phyloP scores from a whole-genome alignment of 495 filamentous ascomycete species.

The Parachaetomium inaequale region DNA sequence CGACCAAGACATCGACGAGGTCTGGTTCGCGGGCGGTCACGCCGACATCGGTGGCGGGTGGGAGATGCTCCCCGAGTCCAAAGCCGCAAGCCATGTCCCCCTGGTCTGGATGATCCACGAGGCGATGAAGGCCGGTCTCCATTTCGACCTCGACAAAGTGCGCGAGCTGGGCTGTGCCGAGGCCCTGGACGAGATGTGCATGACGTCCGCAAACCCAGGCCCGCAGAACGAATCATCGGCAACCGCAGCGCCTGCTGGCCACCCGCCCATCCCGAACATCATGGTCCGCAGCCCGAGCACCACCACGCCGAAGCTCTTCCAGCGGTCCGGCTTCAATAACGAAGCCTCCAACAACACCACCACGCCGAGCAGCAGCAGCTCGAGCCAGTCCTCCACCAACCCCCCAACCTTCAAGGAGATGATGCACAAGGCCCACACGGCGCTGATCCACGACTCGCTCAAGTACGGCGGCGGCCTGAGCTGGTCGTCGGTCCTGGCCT shows the following conservation, averaged over 20 bases:
- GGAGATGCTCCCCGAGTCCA: constrained; percentile 56
- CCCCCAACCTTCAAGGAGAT: constrained; percentile 52
- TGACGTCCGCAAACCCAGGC: background rate
- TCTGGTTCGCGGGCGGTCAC: constrained; percentile 83
- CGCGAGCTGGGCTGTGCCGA: constrained; percentile 57
- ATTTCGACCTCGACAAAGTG: constrained; percentile 67
- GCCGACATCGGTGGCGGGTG: constrained; percentile 84
- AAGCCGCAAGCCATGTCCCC: constrained; percentile 67
- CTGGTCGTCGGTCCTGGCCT: constrained; percentile 57
- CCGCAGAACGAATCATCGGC: background rate
- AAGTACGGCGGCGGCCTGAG: constrained; percentile 62
- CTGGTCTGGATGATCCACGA: constrained; percentile 84
- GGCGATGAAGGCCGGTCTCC: constrained; percentile 67
- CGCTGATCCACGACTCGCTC: constrained; percentile 73
- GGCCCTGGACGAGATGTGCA: constrained; percentile 21
- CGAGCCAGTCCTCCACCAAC: background rate
- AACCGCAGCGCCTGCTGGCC: background rate
- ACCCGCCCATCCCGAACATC: constrained; percentile 34
- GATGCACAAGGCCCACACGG: constrained; percentile 55
- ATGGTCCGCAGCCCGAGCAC: constrained; percentile 34
- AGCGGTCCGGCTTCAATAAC: constrained; percentile 16
- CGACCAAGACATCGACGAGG: constrained; percentile 72
- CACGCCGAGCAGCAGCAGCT: background rate
- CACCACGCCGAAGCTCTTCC: constrained; percentile 24
- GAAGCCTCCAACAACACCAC: background rate